A percentile compares a stretch with the other conserved stretches of the same genome.
phyloP scores from a whole-genome alignment of 345 rosid species.

The Populus alba region DNA sequence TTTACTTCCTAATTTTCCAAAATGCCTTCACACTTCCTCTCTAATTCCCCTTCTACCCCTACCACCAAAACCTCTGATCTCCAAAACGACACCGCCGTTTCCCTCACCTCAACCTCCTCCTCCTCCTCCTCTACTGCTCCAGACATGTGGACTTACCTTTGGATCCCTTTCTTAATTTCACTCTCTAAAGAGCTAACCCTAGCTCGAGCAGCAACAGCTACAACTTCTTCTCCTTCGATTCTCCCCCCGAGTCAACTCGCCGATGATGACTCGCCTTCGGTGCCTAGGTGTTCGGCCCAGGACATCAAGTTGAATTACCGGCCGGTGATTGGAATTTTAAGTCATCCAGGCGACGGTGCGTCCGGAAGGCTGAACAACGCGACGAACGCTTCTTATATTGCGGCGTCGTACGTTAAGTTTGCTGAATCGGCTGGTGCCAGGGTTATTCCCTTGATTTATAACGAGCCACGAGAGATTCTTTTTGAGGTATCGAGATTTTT shows the following conservation, averaged over 20 bases:
- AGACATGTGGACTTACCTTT: slow-evolving; percentile 45
- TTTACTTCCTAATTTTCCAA: slow-evolving; percentile 11
- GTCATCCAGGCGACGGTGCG: slow-evolving; percentile 91
- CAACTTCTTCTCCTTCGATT: slow-evolving; percentile 14
- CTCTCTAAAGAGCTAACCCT: slow-evolving; percentile 43
- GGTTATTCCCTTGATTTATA: slow-evolving; percentile 78
- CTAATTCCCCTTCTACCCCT: slow-evolving; percentile 33
- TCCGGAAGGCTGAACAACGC: slow-evolving; percentile 68
- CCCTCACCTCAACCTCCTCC: slow-evolving; percentile 22
- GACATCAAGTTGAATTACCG: slow-evolving; percentile 59
- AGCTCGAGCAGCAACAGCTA: slow-evolving; percentile 20
- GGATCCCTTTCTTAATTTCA: slow-evolving; percentile 47
- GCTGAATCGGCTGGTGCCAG: slow-evolving; percentile 93
- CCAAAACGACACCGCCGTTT: slow-evolving; percentile 29
- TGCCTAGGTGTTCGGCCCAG: slow-evolving; percentile 41
- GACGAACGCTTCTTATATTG: slow-evolving; percentile 54
- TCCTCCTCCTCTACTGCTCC: slow-evolving; percentile 21
- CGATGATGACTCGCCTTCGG: slow-evolving; percentile 13
- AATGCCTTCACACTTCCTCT: slow-evolving; percentile 34
- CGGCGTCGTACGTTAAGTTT: slow-evolving; percentile 86
- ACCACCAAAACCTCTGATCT: slow-evolving; percentile 11
- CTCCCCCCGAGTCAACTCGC: slow-evolving; percentile 45
- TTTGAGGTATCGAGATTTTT: slow-evolving; percentile 44
- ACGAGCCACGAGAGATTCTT: slow-evolving; percentile 61
- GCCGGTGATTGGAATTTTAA: slow-evolving; percentile 80